These are phyloP conservation scores for Cotoneaster glaucophyllus DNA, from an alignment of 306 rosid species.

Conservation along the genomic window DNA sequence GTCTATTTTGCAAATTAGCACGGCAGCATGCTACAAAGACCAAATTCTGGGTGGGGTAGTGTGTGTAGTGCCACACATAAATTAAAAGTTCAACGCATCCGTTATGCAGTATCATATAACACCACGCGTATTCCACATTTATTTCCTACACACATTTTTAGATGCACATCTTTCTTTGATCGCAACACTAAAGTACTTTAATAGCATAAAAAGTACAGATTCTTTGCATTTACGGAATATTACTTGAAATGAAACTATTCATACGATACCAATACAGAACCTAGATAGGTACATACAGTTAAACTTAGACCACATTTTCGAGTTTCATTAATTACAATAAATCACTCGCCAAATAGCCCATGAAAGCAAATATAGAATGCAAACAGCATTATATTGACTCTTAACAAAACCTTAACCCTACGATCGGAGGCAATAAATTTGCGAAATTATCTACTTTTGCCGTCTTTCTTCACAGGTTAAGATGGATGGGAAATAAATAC, in stretches of 20 bases:
- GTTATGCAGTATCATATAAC: not conserved
- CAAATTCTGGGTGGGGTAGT: not conserved
- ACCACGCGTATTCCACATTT: not conserved
- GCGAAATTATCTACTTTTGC: not conserved
- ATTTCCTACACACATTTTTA: not conserved
- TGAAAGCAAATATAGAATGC: not conserved
- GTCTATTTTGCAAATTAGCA: not conserved
- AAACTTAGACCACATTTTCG: not conserved
- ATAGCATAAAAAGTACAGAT: not conserved
- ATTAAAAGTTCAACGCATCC: not conserved
- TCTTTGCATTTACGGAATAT: not conserved
- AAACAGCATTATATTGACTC: not conserved
- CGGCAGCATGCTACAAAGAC: not conserved
- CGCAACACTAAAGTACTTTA: not conserved
- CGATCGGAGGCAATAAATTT: not conserved
- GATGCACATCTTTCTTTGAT: not conserved
- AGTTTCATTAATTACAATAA: not conserved
- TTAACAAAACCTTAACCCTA: not conserved
- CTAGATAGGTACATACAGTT: not conserved
- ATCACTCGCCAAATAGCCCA: not conserved
- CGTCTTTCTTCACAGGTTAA: not conserved
- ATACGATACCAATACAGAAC: not conserved
- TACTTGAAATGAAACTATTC: not conserved
- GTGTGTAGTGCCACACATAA: not conserved
- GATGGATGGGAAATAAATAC: not conserved